Evolutionary conservation across 768 basidiomycete genomes (phyloP), one percentile per base, ranked within the genome.

Genomic region (Lactifluus rugatus): DNA sequence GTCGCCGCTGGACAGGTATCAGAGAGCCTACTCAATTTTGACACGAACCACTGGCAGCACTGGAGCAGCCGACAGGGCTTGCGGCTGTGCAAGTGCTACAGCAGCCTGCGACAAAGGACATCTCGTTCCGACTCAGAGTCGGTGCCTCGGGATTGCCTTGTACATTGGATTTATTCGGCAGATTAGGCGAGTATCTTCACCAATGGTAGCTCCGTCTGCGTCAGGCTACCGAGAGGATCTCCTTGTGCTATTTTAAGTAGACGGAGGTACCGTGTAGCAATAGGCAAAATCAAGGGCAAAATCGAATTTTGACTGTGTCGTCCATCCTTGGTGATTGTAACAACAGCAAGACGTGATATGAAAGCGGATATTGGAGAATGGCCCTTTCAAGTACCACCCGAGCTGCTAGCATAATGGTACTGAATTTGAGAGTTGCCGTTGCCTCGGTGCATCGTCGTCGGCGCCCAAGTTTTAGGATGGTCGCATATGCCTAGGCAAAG

Each of bases 21-120:
- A 14, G 95, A 98, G 71, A 97, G 97, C 69, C 74, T 96, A 5
- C 84, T 97, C 60, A 93, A 97, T 73, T 93, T 97, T 70, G 92
- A 90, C 70, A 93, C 64, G 76, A 75, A 14, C 77, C 82, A n/a
- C n/a, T n/a, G n/a, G n/a, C n/a, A 2, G 71, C 77, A 5, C 69
- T 74, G 50, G 82, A 85, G 37, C 80, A 86, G 63, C 83, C 87
- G 7, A 84, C 87, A 9, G 86, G 86, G 10, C 78, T 90, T 36
- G 87, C 89, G 2, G 88, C 89, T 4, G 90, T 88, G 0, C 77
- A 85, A 56, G 80, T 87, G 45, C 74, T 88, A 16, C 75, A 87
- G 25, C 77, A 83, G 36, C 81, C 89, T 3, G 86, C 86, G 23
- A 84, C 85, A 5, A 84, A 83, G 17, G 89, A 78, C 62, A 77